These are phyloP conservation scores for Hydrangea macrophylla DNA, from an alignment of 148 eudicot genomes.

Conservation along the genomic window DNA sequence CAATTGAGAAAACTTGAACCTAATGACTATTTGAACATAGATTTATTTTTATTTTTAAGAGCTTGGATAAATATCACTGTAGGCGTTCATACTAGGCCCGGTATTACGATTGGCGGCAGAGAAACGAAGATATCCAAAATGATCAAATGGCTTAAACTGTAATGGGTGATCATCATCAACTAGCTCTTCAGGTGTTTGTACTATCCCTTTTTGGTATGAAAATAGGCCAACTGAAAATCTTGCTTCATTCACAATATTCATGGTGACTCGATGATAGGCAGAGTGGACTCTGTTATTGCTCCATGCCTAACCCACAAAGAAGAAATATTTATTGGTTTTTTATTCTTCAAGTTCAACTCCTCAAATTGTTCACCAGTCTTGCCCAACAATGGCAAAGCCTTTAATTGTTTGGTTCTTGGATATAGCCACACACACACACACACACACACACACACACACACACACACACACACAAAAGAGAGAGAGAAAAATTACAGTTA, in stretches of 20 bases:
- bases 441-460: too few relatives aligned
- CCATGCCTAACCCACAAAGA: slow-evolving; percentile 9
- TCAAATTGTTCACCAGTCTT: too few relatives aligned
- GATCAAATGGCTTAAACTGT: slow-evolving; percentile 6
- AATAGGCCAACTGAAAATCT: not conserved
- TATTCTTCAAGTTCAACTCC: too few relatives aligned
- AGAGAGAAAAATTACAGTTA: too few relatives aligned
- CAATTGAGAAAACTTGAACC: too few relatives aligned
- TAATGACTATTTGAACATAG: too few relatives aligned
- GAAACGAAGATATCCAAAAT: not conserved
- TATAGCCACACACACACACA: too few relatives aligned
- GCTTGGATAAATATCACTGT: too few relatives aligned
- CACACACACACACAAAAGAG: too few relatives aligned
- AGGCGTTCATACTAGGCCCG: too few relatives aligned
- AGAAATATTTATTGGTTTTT: too few relatives aligned
- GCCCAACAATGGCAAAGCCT: not conserved
- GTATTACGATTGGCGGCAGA: not conserved
- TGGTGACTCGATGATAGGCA: not conserved
- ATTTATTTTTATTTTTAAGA: too few relatives aligned
- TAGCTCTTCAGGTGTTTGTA: not conserved
- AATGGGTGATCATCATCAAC: slow-evolving; percentile 1
- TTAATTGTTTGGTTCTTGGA: not conserved
- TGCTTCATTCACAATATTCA: not conserved
- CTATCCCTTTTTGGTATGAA: not conserved
- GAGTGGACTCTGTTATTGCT: slow-evolving; percentile 2